These are phyloP conservation scores for Puccinia hordei DNA, from an alignment of 1,284 basidiomycete species.

Conservation along the genomic window DNA sequence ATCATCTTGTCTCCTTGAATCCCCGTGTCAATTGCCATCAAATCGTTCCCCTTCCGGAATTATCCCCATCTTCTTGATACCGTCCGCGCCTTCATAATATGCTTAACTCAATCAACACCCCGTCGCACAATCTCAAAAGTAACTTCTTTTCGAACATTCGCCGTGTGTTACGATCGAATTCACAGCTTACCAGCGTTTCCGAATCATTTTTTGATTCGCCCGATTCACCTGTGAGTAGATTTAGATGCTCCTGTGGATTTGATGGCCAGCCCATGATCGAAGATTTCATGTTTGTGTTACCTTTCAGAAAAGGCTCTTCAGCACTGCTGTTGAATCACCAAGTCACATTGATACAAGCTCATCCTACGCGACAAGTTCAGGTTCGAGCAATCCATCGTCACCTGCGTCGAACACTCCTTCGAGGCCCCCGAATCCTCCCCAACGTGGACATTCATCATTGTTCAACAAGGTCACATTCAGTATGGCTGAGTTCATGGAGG, in stretches of 20 bases:
- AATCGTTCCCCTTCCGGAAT: not conserved
- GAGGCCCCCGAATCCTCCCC: not conserved
- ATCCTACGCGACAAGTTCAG: not conserved
- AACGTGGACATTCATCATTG: slow-evolving; percentile 6
- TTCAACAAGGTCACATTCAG: not conserved
- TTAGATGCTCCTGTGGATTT: too few relatives aligned
- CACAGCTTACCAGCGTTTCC: slow-evolving; percentile 6
- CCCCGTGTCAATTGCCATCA: not conserved
- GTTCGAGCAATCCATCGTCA: slow-evolving; percentile 24
- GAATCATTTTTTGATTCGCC: slow-evolving; percentile 27
- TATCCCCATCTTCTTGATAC: not conserved
- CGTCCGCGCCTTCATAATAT: not conserved
- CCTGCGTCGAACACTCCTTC: slow-evolving; percentile 7
- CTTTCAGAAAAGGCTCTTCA: not conserved
- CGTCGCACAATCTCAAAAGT: not conserved
- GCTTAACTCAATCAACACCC: not conserved
- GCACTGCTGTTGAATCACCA: not conserved
- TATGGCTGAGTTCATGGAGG: not conserved
- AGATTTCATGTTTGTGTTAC: not conserved
- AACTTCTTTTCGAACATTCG: slow-evolving; percentile 1
- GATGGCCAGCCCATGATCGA: not conserved
- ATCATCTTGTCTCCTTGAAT: not conserved
- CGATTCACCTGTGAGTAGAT: slow-evolving; percentile 18
- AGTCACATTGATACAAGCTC: not conserved
- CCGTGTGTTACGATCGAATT: not conserved